phyloP scores from a whole-genome alignment of 2,329 filamentous ascomycete genomes.

The Rhynchosporium graminicola region DNA sequence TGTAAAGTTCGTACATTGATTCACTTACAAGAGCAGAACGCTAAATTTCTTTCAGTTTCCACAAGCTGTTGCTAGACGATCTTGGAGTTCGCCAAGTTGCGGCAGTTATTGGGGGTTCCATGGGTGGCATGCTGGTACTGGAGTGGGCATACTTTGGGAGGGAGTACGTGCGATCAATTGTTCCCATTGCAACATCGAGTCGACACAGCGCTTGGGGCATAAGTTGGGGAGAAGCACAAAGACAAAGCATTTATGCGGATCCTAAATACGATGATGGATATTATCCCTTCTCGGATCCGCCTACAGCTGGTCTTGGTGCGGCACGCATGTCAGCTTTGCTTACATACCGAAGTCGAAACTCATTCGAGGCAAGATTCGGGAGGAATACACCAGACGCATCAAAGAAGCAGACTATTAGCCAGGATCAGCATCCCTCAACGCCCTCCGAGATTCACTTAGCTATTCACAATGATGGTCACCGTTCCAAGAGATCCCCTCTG shows the following conservation, averaged over 20 bases:
- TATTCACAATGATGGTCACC: slow-evolving; percentile 82
- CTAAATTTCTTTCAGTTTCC: slow-evolving; percentile 56
- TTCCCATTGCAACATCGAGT: slow-evolving; percentile 83
- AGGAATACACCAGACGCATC: slow-evolving; percentile 87
- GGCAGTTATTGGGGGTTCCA: slow-evolving; percentile 78
- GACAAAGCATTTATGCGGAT: slow-evolving; percentile 94
- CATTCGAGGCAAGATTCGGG: slow-evolving; percentile 93
- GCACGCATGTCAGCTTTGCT: slow-evolving; percentile 95
- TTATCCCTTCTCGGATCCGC: slow-evolving; percentile 85
- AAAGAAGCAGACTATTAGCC: slow-evolving; percentile 80
- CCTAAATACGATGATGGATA: slow-evolving; percentile 98
- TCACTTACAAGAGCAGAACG: slow-evolving; percentile 21
- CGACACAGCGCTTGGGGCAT: slow-evolving; percentile 88
- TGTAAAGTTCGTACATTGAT: slow-evolving; percentile 69
- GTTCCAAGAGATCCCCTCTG: slow-evolving; percentile 54
- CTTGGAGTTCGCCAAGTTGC: slow-evolving; percentile 78
- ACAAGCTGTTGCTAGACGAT: slow-evolving; percentile 78
- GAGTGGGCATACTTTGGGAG: slow-evolving; percentile 92
- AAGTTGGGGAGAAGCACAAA: slow-evolving; percentile 85
- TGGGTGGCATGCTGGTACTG: slow-evolving; percentile 87
- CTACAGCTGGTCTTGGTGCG: slow-evolving; percentile 82
- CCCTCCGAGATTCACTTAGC: slow-evolving; percentile 64
- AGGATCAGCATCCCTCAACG: slow-evolving; percentile 56
- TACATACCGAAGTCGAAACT: slow-evolving; percentile 95
- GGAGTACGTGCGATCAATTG: slow-evolving; percentile 77